Evolutionary conservation across 257 asterid species (phyloP).

Genomic region (Plectranthus barbatus): DNA sequence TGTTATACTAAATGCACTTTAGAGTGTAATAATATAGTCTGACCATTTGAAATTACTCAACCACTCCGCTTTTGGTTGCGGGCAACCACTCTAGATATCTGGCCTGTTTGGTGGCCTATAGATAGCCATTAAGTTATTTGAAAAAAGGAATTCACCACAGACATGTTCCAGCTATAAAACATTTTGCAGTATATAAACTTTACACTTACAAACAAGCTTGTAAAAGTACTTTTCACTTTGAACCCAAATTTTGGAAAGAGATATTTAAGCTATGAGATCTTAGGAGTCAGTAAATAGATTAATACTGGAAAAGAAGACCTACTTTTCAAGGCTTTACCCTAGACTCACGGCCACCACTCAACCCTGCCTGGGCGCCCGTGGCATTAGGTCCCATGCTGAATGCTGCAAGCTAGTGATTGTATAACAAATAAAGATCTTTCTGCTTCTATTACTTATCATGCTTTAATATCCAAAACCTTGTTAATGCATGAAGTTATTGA

Average conservation of each 20-base stretch:
- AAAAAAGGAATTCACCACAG: not conserved
- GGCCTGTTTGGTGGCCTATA: not conserved
- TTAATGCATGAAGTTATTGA: conserved; percentile 9
- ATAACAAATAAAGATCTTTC: not conserved
- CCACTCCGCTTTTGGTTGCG: not conserved
- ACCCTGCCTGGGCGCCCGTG: not conserved
- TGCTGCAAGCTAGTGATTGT: not conserved
- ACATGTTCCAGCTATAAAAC: not conserved
- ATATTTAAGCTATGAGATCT: not conserved
- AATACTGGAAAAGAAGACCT: not conserved
- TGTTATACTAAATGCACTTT: not conserved
- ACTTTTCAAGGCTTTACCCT: not conserved
- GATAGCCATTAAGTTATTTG: not conserved
- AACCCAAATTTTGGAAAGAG: not conserved
- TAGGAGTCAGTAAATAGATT: not conserved
- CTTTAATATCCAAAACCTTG: not conserved
- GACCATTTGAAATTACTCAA: too few species aligned
- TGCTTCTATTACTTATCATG: not conserved
- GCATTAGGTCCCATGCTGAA: not conserved
- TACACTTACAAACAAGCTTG: not conserved
- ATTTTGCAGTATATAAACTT: not conserved
- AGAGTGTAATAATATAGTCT: too few species aligned
- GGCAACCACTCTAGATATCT: not conserved
- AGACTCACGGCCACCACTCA: not conserved
- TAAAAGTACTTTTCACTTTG: not conserved